phyloP scores from a whole-genome alignment of 2,329 filamentous ascomycete genomes.

The Magnaporthiopsis rhizophila region DNA sequence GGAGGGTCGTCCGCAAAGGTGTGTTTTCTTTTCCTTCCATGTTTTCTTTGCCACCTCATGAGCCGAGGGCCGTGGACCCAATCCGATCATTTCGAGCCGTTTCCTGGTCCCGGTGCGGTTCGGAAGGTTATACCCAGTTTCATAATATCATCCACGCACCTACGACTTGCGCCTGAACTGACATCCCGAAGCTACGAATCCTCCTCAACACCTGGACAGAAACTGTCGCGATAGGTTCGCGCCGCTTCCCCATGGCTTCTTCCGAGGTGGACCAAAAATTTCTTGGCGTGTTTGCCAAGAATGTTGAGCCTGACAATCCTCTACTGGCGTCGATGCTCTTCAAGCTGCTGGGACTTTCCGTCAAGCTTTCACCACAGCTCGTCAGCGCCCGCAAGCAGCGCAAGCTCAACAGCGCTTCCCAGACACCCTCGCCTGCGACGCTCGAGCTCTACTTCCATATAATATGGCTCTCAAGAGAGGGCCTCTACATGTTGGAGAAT shows the following conservation, averaged over 20 bases:
- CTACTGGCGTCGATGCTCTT: constrained; percentile 77
- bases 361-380: constrained; percentile 78
- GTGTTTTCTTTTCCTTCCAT: neutral
- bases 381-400: constrained; percentile 76
- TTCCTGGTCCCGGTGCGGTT: neutral
- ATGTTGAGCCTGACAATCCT: constrained; percentile 68
- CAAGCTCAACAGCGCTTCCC: constrained; percentile 68
- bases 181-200: no score
- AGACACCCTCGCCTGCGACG: constrained; percentile 52
- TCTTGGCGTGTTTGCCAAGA: constrained; percentile 77
- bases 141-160: neutral
- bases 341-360: constrained; percentile 83
- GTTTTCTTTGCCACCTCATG: neutral
- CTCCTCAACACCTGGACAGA: neutral
- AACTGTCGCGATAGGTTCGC: constrained; percentile 1
- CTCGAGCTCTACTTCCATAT: constrained; percentile 81
- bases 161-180: neutral
- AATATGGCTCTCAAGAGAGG: constrained; percentile 90
- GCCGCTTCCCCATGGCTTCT: constrained; percentile 64
- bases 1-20: neutral
- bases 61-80: no score
- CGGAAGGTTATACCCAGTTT: neutral
- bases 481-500: constrained; percentile 76
- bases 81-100: neutral
- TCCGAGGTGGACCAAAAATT: constrained; percentile 98